Evolutionary conservation across 192 early-diverging fungal species (phyloP).

Genomic region (Linderina pennispora): DNA sequence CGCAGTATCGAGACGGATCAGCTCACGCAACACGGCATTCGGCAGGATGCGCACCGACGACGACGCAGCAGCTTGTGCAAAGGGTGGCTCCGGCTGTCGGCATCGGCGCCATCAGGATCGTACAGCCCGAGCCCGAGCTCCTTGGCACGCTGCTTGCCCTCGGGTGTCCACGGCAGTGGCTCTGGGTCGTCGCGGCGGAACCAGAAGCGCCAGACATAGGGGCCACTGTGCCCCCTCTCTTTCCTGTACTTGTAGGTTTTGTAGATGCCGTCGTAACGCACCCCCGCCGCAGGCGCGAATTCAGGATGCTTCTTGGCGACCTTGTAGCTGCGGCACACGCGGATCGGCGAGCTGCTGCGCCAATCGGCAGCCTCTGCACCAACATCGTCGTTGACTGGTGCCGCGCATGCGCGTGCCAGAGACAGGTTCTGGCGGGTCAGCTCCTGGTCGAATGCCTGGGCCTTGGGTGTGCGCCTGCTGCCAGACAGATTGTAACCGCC

Average conservation of each 20-base stretch:
- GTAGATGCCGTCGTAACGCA: constrained; percentile 64
- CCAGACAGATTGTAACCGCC: constrained; percentile 55
- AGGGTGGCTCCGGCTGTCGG: too few species aligned
- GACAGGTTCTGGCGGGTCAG: constrained; percentile 53
- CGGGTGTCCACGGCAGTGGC: constrained; percentile 57
- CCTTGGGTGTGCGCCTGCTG: constrained; percentile 48
- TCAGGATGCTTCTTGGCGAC: constrained; percentile 41
- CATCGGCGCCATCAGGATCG: constrained; percentile 9
- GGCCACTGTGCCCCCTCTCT: constrained; percentile 42
- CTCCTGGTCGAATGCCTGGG: constrained; percentile 54
- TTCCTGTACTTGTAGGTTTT: constrained; percentile 61
- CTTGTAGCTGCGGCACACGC: constrained; percentile 53
- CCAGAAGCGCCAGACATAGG: constrained; percentile 55
- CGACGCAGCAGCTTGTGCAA: neutral
- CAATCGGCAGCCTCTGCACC: constrained; percentile 49
- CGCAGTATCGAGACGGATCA: constrained; percentile 31
- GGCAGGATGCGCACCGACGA: neutral
- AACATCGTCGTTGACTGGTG: constrained; percentile 24
- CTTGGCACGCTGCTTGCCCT: constrained; percentile 43
- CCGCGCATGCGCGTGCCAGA: constrained; percentile 53
- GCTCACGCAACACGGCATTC: too few species aligned
- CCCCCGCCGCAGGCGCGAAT: constrained; percentile 50
- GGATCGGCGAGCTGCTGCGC: constrained; percentile 49
- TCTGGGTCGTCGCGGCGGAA: constrained; percentile 60
- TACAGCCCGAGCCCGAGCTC: constrained; percentile 43